Percentiles rank a stretch among this genome's conserved stretches.
Evolutionary conservation across 2,329 filamentous ascomycete genomes (phyloP).

Genomic region (Capronia americana): DNA sequence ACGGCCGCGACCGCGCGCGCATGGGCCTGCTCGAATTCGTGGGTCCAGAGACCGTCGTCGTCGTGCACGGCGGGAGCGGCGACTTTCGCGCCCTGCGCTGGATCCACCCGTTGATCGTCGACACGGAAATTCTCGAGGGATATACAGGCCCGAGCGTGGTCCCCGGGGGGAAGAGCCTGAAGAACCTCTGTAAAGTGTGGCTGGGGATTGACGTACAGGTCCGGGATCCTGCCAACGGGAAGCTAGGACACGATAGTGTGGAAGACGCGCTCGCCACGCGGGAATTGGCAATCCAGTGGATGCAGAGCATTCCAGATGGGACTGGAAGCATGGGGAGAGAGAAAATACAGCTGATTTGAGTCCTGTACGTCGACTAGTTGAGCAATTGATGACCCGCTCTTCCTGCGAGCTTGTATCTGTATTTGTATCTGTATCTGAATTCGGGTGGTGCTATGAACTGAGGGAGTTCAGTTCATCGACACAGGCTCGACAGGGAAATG

Average conservation of each 20-base stretch:
- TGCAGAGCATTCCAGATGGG: constrained; percentile 25
- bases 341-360: background rate
- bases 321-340: background rate
- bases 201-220: constrained; percentile 41
- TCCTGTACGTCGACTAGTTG: no score
- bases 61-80: constrained; percentile 54
- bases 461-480: no score
- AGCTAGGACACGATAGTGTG: constrained; percentile 50
- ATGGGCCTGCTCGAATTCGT: constrained; percentile 54
- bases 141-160: constrained; percentile 18
- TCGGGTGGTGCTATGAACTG: no score
- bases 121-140: constrained; percentile 49
- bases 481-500: no score
- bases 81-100: constrained; percentile 57
- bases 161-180: constrained; percentile 36
- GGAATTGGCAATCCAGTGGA: constrained; percentile 50
- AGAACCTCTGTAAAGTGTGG: constrained; percentile 34
- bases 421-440: no score
- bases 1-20: constrained; percentile 47
- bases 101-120: constrained; percentile 55
- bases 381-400: no score
- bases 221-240: constrained; percentile 16
- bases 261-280: constrained; percentile 56
- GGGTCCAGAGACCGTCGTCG: constrained; percentile 55
- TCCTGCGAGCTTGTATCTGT: no score